A percentile compares a stretch with the other conserved stretches of the same genome.
Conservation (phyloP, 306 rosid species). For the Purshia tridentata region DNA sequence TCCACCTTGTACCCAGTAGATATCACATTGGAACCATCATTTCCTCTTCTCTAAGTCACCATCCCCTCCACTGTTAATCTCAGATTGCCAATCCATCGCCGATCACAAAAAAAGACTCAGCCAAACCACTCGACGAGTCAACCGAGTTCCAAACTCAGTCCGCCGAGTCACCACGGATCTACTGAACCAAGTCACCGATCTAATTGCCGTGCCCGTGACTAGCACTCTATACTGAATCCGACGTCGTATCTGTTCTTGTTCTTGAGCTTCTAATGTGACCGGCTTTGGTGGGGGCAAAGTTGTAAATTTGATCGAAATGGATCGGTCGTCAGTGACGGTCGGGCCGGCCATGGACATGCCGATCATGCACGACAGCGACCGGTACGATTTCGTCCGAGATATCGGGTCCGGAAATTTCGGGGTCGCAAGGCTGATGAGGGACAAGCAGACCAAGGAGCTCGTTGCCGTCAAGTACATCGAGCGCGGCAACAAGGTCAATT, state of each 20-base stretch:
- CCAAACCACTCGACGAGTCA: constrained; percentile 5
- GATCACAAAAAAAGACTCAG: constrained; percentile 12
- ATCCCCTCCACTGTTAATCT: not conserved
- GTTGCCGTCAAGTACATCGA: constrained; percentile 92
- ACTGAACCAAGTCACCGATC: constrained; percentile 13
- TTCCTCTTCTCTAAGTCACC: constrained; percentile 13
- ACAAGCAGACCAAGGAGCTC: constrained; percentile 75
- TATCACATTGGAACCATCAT: constrained; percentile 16
- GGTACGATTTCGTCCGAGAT: constrained; percentile 78
- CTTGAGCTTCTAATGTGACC: constrained; percentile 36
- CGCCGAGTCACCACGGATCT: constrained; percentile 26
- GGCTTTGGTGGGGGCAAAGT: constrained; percentile 16
- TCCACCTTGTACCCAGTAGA: constrained; percentile 5
- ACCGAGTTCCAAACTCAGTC: constrained; percentile 4
- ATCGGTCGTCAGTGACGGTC: constrained; percentile 62
- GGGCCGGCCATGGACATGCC: constrained; percentile 84
- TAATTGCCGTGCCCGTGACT: not conserved
- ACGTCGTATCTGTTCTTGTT: not conserved
- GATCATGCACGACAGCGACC: constrained; percentile 90
- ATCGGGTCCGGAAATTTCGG: constrained; percentile 95
- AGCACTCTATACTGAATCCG: not conserved
- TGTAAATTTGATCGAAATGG: constrained; percentile 44
- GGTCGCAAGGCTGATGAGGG: constrained; percentile 85
- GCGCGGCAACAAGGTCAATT: constrained; percentile 81
- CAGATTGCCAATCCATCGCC: constrained; percentile 17